A percentile compares a stretch with the other conserved stretches of the same genome.
These are phyloP conservation scores for Kwoniella mangroviensis DNA, from an alignment of 768 basidiomycete species.

Conservation along the genomic window DNA sequence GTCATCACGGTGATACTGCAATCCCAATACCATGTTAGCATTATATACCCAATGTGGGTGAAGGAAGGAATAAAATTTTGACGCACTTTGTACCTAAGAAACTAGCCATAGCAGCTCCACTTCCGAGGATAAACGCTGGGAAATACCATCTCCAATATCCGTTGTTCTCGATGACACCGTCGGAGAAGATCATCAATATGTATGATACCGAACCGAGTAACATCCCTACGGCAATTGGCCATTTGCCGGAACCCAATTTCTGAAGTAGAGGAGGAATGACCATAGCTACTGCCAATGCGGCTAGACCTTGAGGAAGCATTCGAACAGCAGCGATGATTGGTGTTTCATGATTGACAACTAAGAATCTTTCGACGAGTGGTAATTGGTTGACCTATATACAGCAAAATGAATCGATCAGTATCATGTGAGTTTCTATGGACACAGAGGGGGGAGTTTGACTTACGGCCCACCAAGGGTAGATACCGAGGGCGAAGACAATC, in stretches of 20 bases:
- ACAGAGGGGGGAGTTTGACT: neutral
- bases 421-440: neutral
- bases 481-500: slow-evolving; percentile 47
- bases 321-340: slow-evolving; percentile 52
- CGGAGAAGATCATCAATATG: slow-evolving; percentile 40
- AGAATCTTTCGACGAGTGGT: slow-evolving; percentile 40
- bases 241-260: slow-evolving; percentile 28
- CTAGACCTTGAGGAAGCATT: slow-evolving; percentile 46
- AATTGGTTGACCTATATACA: slow-evolving; percentile 25
- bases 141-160: slow-evolving; percentile 47
- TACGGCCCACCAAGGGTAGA: slow-evolving; percentile 51
- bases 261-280: slow-evolving; percentile 31
- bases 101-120: slow-evolving; percentile 34
- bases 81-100: slow-evolving; percentile 42
- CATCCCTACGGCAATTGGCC: slow-evolving; percentile 60
- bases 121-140: slow-evolving; percentile 40
- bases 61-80: neutral
- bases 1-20: slow-evolving; percentile 50
- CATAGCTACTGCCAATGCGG: slow-evolving; percentile 32
- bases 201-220: slow-evolving; percentile 70
- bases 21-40: slow-evolving; percentile 11
- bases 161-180: slow-evolving; percentile 15
- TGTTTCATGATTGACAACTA: slow-evolving; percentile 27
- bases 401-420: neutral
- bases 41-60: neutral